These are phyloP conservation scores for Rosa chinensis DNA, from an alignment of 306 rosid genomes.

Conservation along the genomic window DNA sequence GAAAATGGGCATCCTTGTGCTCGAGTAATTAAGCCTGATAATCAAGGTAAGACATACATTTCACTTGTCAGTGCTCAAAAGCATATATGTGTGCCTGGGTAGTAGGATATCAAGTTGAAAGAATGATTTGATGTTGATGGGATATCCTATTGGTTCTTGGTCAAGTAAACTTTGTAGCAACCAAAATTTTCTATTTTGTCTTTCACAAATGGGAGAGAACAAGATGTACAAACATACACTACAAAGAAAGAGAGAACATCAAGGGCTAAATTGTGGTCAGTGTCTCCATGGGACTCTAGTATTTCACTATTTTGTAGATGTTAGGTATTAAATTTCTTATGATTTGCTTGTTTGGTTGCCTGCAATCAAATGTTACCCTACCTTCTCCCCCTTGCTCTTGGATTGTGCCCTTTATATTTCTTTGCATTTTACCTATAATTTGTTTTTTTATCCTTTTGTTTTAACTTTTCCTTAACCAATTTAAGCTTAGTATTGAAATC, in stretches of 20 bases:
- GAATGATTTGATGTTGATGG: background rate
- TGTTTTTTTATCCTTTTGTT: too few species aligned
- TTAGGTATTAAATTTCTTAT: too few species aligned
- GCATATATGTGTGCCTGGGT: too few species aligned
- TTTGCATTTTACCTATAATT: background rate
- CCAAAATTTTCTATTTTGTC: too few species aligned
- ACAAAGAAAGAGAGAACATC: background rate
- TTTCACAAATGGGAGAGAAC: background rate
- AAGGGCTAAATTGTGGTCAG: background rate
- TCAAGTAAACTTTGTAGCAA: background rate
- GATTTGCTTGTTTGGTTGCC: too few species aligned
- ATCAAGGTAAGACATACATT: conserved; percentile 41
- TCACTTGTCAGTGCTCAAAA: background rate
- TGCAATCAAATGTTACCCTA: too few species aligned
- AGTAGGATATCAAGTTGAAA: background rate
- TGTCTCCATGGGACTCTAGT: too few species aligned
- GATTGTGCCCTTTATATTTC: too few species aligned
- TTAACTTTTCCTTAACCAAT: too few species aligned
- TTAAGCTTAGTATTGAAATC: too few species aligned
- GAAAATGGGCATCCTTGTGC: conserved; percentile 44
- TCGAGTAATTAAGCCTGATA: conserved; percentile 44
- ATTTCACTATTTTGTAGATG: too few species aligned
- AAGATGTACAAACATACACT: background rate
- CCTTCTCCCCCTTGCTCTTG: too few species aligned
- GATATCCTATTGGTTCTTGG: background rate